Conservation (phyloP, 1,139 yeast species). For the Yamadazyma oceani region DNA sequence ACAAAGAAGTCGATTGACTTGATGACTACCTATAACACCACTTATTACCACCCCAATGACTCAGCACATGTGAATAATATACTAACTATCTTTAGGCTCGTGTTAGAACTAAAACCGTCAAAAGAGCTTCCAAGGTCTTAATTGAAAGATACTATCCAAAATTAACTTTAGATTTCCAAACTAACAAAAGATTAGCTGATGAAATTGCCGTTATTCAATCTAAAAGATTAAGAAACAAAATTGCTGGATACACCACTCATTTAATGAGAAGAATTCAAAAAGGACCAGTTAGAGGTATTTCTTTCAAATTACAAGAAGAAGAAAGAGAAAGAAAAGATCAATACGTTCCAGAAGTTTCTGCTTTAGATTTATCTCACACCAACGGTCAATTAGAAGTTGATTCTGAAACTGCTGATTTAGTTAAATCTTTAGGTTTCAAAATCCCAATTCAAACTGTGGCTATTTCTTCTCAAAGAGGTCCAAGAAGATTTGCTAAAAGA, state of each 20-base stretch:
- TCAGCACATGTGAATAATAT: conserved; percentile 3
- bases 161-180: conserved; percentile 98
- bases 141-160: conserved; percentile 99
- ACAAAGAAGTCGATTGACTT: too few species aligned
- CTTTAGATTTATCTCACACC: conserved; percentile 96
- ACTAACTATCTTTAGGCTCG: conserved; percentile 63
- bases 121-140: conserved; percentile 99
- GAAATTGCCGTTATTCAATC: conserved; percentile 99
- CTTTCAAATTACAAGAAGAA: conserved; percentile 99
- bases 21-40: too few species aligned
- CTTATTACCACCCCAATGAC: too few species aligned
- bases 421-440: conserved; percentile 95
- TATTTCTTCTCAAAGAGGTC: conserved; percentile 90
- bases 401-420: conserved; percentile 95
- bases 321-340: conserved; percentile 99
- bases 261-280: conserved; percentile 99
- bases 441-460: conserved; percentile 89
- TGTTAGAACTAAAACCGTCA: conserved; percentile 99
- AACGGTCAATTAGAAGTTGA: conserved; percentile 97
- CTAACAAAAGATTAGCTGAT: conserved; percentile 99
- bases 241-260: conserved; percentile 99
- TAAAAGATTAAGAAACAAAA: conserved; percentile 99
- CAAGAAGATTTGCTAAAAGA: conserved; percentile 96
- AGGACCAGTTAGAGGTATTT: conserved; percentile 99
- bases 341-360: conserved; percentile 99